phyloP scores from a whole-genome alignment of 2,329 filamentous ascomycete genomes.

The Neocatenulostroma microsporum region DNA sequence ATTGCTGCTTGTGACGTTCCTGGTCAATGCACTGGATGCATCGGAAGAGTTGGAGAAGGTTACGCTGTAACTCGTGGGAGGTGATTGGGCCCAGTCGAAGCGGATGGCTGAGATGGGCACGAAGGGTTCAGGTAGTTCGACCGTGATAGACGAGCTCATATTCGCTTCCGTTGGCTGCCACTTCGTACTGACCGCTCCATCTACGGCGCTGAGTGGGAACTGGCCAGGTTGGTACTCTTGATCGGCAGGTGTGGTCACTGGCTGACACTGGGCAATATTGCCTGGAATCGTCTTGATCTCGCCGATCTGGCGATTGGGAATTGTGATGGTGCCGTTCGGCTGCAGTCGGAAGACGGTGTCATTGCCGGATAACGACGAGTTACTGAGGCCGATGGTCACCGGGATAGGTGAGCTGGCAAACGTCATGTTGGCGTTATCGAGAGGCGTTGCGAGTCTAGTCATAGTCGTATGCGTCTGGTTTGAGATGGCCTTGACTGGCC shows the following conservation, averaged over 20 bases:
- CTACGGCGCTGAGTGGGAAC: constrained; percentile 59
- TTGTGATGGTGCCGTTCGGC: constrained; percentile 44
- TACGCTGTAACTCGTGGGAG: constrained; percentile 48
- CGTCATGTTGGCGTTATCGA: constrained; percentile 47
- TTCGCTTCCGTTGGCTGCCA: constrained; percentile 55
- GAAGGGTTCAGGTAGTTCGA: constrained; percentile 41
- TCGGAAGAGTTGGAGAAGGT: constrained; percentile 46
- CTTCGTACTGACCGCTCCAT: constrained; percentile 57
- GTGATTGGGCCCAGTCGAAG: constrained; percentile 55
- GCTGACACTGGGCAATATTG: constrained; percentile 59
- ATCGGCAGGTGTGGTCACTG: constrained; percentile 37
- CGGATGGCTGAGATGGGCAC: constrained; percentile 42
- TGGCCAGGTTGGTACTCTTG: constrained; percentile 53
- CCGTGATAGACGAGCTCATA: constrained; percentile 47
- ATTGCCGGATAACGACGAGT: constrained; percentile 33
- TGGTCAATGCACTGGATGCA: constrained; percentile 22
- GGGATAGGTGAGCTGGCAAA: constrained; percentile 51
- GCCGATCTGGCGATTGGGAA: constrained; percentile 54
- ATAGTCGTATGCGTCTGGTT: constrained; percentile 60
- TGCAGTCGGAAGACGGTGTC: constrained; percentile 33
- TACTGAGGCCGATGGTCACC: constrained; percentile 42
- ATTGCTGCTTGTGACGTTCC: constrained; percentile 18
- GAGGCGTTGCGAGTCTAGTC: constrained; percentile 42
- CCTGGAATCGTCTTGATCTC: constrained; percentile 46
- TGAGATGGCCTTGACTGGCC: constrained; percentile 53